Percentiles rank a stretch among this genome's conserved stretches.
Evolutionary conservation across 768 basidiomycete genomes (phyloP).

Genomic region (Lentinus brumalis): DNA sequence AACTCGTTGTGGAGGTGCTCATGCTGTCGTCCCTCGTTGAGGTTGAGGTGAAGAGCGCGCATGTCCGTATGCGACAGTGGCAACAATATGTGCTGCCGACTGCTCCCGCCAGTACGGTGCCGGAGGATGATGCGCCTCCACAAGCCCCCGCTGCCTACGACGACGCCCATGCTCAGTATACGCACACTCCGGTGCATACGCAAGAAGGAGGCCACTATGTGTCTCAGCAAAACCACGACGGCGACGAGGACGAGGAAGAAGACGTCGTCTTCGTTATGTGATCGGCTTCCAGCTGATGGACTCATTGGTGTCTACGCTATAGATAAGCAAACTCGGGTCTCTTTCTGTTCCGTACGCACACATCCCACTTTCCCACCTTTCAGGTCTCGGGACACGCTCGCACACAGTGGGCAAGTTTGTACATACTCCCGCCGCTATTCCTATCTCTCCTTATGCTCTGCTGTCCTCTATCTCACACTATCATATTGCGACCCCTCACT

Average conservation of each 20-base stretch:
- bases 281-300: constrained; percentile 30
- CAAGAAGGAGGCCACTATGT: constrained; percentile 35
- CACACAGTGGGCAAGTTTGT: neutral
- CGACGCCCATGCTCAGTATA: neutral
- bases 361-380: neutral
- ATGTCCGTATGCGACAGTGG: constrained; percentile 73
- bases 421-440: constrained; percentile 9
- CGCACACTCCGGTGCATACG: constrained; percentile 1
- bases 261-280: constrained; percentile 75
- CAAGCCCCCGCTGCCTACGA: neutral
- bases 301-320: neutral
- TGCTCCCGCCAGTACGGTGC: constrained; percentile 35
- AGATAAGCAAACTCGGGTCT: neutral
- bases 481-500: constrained; percentile 9
- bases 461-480: constrained; percentile 7
- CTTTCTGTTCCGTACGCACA: neutral
- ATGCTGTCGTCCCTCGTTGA: constrained; percentile 67
- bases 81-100: constrained; percentile 62
- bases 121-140: neutral
- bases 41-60: constrained; percentile 69
- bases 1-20: constrained; percentile 72
- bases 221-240: constrained; percentile 32
- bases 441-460: constrained; percentile 13
- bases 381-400: neutral
- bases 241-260: constrained; percentile 70